A percentile compares a stretch with the other conserved stretches of the same genome.
These are phyloP conservation scores for Vitis hybrid DNA, from an alignment of 177 flowering plant species.

Conservation along the genomic window DNA sequence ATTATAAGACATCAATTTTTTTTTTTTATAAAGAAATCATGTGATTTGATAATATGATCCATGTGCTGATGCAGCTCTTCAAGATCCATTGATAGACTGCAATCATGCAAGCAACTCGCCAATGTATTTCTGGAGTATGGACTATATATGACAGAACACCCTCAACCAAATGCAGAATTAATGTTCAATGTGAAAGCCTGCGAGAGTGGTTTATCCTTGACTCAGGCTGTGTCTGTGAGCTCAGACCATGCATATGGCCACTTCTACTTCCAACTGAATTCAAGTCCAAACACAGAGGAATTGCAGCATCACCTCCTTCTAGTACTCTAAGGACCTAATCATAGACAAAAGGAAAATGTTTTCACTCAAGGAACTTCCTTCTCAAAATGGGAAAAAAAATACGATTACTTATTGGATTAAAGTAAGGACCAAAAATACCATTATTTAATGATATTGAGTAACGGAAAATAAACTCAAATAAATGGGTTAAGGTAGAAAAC, in stretches of 20 bases:
- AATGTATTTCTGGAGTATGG: no score
- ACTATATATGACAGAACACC: neutral
- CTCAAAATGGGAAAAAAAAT: neutral
- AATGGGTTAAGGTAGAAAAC: slow-evolving; percentile 19
- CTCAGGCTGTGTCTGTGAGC: slow-evolving; percentile 25
- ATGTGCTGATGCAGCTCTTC: no score
- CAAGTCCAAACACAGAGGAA: slow-evolving; percentile 41
- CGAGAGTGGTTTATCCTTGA: slow-evolving; percentile 47
- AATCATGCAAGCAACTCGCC: no score
- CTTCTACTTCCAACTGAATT: slow-evolving; percentile 65
- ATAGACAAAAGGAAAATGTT: neutral
- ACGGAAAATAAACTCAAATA: neutral
- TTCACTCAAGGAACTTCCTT: no score
- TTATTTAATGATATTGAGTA: no score
- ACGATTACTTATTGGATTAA: neutral
- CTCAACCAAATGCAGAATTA: slow-evolving; percentile 2
- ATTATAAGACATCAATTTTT: no score
- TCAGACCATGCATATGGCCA: slow-evolving; percentile 50
- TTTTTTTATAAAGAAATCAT: no score
- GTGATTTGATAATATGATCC: no score
- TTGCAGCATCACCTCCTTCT: slow-evolving; percentile 55
- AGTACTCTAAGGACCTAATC: slow-evolving; percentile 66
- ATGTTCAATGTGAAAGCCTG: slow-evolving; percentile 55
- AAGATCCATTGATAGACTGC: no score
- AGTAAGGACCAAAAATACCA: neutral